Conservation (phyloP, 2,329 filamentous ascomycete species). For the Fusarium brachygibbosum region DNA sequence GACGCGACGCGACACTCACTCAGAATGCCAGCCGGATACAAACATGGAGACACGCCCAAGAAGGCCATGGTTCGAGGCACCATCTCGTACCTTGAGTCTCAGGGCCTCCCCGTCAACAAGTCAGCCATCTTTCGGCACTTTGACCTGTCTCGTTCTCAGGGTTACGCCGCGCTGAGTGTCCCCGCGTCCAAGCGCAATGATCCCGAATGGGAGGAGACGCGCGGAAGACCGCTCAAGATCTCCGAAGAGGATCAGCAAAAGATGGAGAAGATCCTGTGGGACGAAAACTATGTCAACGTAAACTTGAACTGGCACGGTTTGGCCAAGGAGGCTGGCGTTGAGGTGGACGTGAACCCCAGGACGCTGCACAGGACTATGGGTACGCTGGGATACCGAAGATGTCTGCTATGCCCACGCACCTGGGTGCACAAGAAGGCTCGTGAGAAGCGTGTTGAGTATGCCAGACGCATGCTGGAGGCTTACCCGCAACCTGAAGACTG, state of each 20-base stretch:
- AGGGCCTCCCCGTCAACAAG: constrained; percentile 57
- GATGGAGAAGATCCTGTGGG: constrained; percentile 57
- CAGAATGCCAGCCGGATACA: constrained; percentile 53
- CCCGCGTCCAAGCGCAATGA: constrained; percentile 54
- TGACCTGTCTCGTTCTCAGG: constrained; percentile 56
- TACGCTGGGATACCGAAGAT: constrained; percentile 55
- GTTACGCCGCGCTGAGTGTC: constrained; percentile 55
- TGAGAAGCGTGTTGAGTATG: constrained; percentile 54
- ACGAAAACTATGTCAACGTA: constrained; percentile 50
- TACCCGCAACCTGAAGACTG: constrained; percentile 52
- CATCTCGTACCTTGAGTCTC: constrained; percentile 57
- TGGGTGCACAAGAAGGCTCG: constrained; percentile 51
- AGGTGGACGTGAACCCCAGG: constrained; percentile 52
- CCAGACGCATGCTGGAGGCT: constrained; percentile 52
- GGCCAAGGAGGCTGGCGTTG: constrained; percentile 53
- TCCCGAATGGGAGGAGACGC: constrained; percentile 57
- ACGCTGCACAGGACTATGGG: constrained; percentile 57
- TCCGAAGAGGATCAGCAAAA: constrained; percentile 53
- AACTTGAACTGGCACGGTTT: constrained; percentile 54
- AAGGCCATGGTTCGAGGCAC: constrained; percentile 58
- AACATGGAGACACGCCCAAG: constrained; percentile 55
- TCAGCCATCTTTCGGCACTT: constrained; percentile 58
- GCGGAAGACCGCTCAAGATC: constrained; percentile 54
- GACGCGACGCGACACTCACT: constrained; percentile 7
- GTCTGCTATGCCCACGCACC: constrained; percentile 50